Evolutionary conservation across 495 filamentous ascomycete genomes (phyloP).

Genomic region (Aspergillus sparsus): DNA sequence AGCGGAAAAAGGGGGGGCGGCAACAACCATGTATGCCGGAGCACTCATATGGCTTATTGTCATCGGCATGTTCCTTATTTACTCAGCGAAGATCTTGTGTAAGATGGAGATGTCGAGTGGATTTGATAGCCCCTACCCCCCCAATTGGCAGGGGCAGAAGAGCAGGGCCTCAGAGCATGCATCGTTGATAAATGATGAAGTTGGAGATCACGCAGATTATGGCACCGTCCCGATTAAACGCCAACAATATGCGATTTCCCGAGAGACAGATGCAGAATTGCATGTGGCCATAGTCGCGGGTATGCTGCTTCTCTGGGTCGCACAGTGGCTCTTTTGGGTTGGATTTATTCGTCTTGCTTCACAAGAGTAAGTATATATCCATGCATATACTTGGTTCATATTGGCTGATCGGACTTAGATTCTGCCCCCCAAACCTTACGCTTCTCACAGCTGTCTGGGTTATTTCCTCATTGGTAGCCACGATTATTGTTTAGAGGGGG

Average conservation of each 20-base stretch:
- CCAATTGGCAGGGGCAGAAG: neutral
- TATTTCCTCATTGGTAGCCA: neutral
- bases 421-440: slow-evolving; percentile 16
- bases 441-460: slow-evolving; percentile 18
- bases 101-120: slow-evolving; percentile 1
- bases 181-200: neutral
- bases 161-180: neutral
- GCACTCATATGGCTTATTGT: slow-evolving; percentile 19
- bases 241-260: too few relatives aligned
- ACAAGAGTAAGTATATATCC: slow-evolving; percentile 18
- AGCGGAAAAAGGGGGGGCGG: slow-evolving; percentile 8
- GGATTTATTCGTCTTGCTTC: slow-evolving; percentile 18
- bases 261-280: too few relatives aligned
- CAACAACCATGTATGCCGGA: slow-evolving; percentile 16
- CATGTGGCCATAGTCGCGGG: neutral
- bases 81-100: neutral
- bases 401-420: slow-evolving; percentile 18
- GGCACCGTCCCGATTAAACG: slow-evolving; percentile 8
- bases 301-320: slow-evolving; percentile 16
- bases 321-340: slow-evolving; percentile 20
- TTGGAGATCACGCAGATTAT: neutral
- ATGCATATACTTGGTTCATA: slow-evolving; percentile 4
- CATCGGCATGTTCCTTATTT: slow-evolving; percentile 1
- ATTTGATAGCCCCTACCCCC: slow-evolving; percentile 3
- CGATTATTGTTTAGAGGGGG: neutral